Conservation (phyloP, 177 flowering plant genomes). For the Tripterygium wilfordii region DNA sequence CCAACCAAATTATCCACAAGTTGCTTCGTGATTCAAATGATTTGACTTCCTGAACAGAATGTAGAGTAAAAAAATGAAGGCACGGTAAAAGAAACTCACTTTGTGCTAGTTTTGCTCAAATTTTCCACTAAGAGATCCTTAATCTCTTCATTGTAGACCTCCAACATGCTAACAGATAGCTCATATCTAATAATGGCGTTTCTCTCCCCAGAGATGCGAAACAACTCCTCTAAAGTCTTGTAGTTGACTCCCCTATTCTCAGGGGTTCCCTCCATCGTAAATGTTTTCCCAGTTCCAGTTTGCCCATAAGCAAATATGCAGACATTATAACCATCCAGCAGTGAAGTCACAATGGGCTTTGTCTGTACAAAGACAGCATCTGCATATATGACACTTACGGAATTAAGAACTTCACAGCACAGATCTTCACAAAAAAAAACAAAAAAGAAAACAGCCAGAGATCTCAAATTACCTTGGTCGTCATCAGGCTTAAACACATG, state of each 20-base stretch:
- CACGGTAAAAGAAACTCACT: constrained; percentile 36
- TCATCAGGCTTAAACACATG: constrained; percentile 75
- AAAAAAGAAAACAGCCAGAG: not conserved
- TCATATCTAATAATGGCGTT: constrained; percentile 47
- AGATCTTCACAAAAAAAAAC: not conserved
- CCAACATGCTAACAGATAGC: constrained; percentile 83
- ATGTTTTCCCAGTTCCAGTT: constrained; percentile 93
- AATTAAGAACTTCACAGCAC: constrained; percentile 3
- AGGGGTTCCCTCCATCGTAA: constrained; percentile 88
- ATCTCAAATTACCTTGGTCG: constrained; percentile 54
- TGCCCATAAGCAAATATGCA: constrained; percentile 95
- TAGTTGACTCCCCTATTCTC: constrained; percentile 89
- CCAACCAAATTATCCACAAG: too few species aligned
- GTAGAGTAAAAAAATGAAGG: not conserved
- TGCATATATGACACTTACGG: constrained; percentile 28
- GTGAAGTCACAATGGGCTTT: constrained; percentile 70
- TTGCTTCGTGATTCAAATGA: too few species aligned
- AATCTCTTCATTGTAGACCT: constrained; percentile 90
- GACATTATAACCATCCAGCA: constrained; percentile 85
- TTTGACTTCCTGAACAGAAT: too few species aligned
- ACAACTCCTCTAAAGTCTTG: constrained; percentile 74
- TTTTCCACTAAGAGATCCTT: constrained; percentile 73
- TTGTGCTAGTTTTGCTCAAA: constrained; percentile 49
- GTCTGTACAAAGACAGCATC: constrained; percentile 77
- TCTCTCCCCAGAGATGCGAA: constrained; percentile 51